Evolutionary conservation across 192 early-diverging fungal genomes (phyloP).

Genomic region (Rhizophagus prolifer): DNA sequence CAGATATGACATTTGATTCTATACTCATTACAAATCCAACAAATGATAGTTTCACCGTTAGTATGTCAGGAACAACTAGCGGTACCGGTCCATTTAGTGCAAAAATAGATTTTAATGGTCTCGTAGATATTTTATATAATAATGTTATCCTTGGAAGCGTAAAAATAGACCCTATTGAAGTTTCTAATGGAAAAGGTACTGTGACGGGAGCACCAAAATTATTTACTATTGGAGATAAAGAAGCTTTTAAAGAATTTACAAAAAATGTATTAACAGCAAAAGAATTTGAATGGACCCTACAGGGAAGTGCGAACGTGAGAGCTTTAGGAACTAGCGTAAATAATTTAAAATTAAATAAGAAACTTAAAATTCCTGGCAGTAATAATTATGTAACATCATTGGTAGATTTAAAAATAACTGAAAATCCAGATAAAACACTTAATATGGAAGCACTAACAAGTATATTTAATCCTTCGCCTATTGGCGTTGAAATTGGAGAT

Average conservation of each 20-base stretch:
- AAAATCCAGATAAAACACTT: neutral
- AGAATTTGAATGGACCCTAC: slow-evolving; percentile 36
- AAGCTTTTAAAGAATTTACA: slow-evolving; percentile 39
- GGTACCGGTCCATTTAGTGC: slow-evolving; percentile 56
- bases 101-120: slow-evolving; percentile 46
- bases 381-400: slow-evolving; percentile 44
- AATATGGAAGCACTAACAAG: neutral
- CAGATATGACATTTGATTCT: slow-evolving; percentile 36
- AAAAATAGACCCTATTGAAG: neutral
- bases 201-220: neutral
- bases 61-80: slow-evolving; percentile 38
- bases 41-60: slow-evolving; percentile 41
- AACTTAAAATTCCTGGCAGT: slow-evolving; percentile 48
- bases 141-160: neutral
- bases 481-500: slow-evolving; percentile 55
- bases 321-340: slow-evolving; percentile 38
- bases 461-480: slow-evolving; percentile 50
- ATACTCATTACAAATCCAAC: slow-evolving; percentile 43
- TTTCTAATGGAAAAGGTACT: slow-evolving; percentile 32
- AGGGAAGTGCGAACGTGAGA: slow-evolving; percentile 37
- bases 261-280: slow-evolving; percentile 16
- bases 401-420: slow-evolving; percentile 33
- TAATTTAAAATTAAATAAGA: slow-evolving; percentile 40
- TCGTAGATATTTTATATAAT: slow-evolving; percentile 25
- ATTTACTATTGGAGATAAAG: slow-evolving; percentile 32